A percentile compares a stretch with the other conserved stretches of the same genome.
Evolutionary conservation across 1,139 yeast genomes (phyloP).

Genomic region (Entelexis sorbosivorans): DNA sequence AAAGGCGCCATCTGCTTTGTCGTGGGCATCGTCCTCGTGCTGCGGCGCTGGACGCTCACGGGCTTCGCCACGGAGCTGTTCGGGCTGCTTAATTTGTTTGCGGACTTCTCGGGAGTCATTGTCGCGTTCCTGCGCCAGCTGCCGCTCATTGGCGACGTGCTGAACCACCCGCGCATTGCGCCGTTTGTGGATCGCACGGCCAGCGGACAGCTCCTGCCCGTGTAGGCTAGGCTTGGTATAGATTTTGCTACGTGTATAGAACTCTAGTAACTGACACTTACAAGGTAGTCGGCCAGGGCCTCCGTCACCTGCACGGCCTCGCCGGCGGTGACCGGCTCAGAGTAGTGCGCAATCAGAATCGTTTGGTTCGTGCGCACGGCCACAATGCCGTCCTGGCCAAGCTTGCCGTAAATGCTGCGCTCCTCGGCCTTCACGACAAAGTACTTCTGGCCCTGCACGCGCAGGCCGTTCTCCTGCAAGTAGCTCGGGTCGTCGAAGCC

Average conservation of each 20-base stretch:
- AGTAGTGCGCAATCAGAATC: constrained; percentile 80
- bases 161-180: constrained; percentile 72
- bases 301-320: constrained; percentile 93
- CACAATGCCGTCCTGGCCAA: constrained; percentile 72
- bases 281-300: constrained; percentile 87
- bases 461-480: constrained; percentile 77
- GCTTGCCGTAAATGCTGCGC: constrained; percentile 89
- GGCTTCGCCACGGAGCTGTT: constrained; percentile 79
- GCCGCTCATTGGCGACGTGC: constrained; percentile 77
- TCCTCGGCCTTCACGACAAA: constrained; percentile 83
- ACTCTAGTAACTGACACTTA: constrained; percentile 63
- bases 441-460: constrained; percentile 75
- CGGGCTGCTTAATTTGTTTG: constrained; percentile 83
- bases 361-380: constrained; percentile 93
- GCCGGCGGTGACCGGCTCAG: constrained; percentile 76
- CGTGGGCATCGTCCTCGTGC: constrained; percentile 62
- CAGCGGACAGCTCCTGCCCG: constrained; percentile 55
- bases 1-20: constrained; percentile 76
- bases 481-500: constrained; percentile 74
- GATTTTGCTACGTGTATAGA: neutral
- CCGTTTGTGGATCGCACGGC: constrained; percentile 57
- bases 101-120: constrained; percentile 82
- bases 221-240: constrained; percentile 32
- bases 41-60: constrained; percentile 63
- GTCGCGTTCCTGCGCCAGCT: constrained; percentile 79